These are phyloP conservation scores for Pythium monospermum DNA, from an alignment of 352 stramenopile genomes.

Conservation along the genomic window DNA sequence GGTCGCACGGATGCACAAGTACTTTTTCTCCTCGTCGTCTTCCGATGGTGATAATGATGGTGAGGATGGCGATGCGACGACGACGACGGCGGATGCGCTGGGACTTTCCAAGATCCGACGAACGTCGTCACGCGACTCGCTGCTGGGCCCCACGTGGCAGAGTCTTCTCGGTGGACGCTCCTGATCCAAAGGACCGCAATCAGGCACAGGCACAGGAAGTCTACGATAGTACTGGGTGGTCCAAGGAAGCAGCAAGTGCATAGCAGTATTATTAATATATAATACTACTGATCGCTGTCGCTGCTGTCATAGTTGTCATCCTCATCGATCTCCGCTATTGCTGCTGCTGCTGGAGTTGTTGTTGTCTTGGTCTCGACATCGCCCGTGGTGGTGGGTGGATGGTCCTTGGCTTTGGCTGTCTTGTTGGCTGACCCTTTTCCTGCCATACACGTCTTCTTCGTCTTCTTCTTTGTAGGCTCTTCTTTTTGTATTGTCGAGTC, in stretches of 20 bases:
- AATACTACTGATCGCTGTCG: conserved; percentile 39
- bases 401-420: not conserved
- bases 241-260: too few relatives aligned
- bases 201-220: not conserved
- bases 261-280: too few relatives aligned
- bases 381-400: not conserved
- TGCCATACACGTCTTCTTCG: not conserved
- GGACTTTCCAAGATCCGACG: conserved; percentile 33
- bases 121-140: conserved; percentile 59
- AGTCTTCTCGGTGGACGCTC: conserved; percentile 26
- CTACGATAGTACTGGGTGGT: not conserved
- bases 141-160: conserved; percentile 70
- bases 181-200: not conserved
- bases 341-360: not conserved
- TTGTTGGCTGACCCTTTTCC: conserved; percentile 1
- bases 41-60: not conserved
- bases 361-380: not conserved
- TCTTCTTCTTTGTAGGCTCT: not conserved
- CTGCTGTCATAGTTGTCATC: conserved; percentile 77
- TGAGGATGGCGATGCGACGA: too few relatives aligned
- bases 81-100: not conserved
- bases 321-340: conserved; percentile 40
- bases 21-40: conserved; percentile 47
- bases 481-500: too few relatives aligned
- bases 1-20: conserved; percentile 77